Percentiles rank a stretch among this genome's conserved stretches.
phyloP scores from a whole-genome alignment of 352 stramenopile species.

The Pythium phragmitis region DNA sequence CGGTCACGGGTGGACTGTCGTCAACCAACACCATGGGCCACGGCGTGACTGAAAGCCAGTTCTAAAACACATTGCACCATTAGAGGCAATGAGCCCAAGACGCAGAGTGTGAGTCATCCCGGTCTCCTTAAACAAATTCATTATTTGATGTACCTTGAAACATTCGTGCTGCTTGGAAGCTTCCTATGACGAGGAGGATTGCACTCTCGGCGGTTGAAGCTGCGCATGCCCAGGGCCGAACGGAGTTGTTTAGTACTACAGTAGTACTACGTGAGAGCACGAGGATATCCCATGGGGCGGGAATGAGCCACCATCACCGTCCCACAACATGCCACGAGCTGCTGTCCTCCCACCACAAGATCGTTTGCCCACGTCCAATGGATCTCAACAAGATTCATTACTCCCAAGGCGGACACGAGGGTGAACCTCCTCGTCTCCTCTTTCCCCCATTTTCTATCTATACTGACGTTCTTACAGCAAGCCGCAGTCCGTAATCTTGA shows the following conservation, averaged over 20 bases:
- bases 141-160: not conserved
- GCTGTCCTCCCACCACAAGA: no score
- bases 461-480: conserved; percentile 48
- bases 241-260: no score
- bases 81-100: not conserved
- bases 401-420: conserved; percentile 6
- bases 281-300: no score
- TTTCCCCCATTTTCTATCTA: conserved; percentile 24
- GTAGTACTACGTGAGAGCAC: no score
- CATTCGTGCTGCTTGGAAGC: no score
- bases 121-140: not conserved
- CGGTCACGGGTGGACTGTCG: conserved; percentile 93
- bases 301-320: no score
- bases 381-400: conserved; percentile 39
- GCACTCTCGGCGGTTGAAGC: no score
- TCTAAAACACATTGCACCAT: conserved; percentile 48
- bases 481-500: conserved; percentile 79
- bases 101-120: not conserved
- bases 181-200: no score
- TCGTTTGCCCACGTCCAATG: not conserved
- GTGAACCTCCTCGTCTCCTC: not conserved
- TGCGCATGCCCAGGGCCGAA: no score
- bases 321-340: no score
- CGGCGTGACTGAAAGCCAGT: conserved; percentile 97
- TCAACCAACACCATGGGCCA: conserved; percentile 97